Base-by-base conservation (phyloP, 371 early-diverging fungal species). In the Ordospora pajunii region DNA sequence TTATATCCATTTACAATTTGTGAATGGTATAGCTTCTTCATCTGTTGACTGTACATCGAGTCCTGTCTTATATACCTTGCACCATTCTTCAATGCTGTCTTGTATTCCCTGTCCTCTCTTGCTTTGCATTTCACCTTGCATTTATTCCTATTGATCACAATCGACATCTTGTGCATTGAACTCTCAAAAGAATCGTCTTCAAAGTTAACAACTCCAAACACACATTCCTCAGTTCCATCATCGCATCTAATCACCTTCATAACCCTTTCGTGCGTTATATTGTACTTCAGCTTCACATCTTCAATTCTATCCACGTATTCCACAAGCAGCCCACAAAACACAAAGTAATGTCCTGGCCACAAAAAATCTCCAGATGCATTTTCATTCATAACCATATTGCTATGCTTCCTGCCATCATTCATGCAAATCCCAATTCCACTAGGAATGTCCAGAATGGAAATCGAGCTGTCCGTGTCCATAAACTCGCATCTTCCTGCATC, bases 121-220 rank as follows among this genome's bases (percentile, higher is more conserved):
- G 51, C 37, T 22, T 17, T 52, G 25, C 23, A 17, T 1, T 63
- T 19, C 14, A 44, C 63, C 52, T 40, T 68, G 23, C 19, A 69
- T 43, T 53, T 69, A 17, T 51, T 43, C 70, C 62, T 76, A 37
- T 76, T 69, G 12, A 70, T 5, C 10, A 76, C 45, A 52, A 76
- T 19, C 23, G 46, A 49, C 3, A 65, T 44, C 23, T 51, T 70
- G 10, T 12, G 4, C 0, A 42, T 8, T 2, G 25, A n/a, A 19
- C 19, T 23, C 4, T 50, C 50, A 53, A 53, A 44, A 2, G 62
- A 50, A 3, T 65, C 32, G 7, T 46, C 63, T 43, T 76, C 67
- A 54, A 64, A 70, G 5, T 76, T 52, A 48, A 54, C 4, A 25
- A 69, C 46, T 1, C 23, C 62, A 1, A 76, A 1, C 23, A 54